Percentiles rank a stretch among this genome's conserved stretches.
phyloP scores from a whole-genome alignment of 352 stramenopile genomes.

The Globisporangium cylindrosporum region DNA sequence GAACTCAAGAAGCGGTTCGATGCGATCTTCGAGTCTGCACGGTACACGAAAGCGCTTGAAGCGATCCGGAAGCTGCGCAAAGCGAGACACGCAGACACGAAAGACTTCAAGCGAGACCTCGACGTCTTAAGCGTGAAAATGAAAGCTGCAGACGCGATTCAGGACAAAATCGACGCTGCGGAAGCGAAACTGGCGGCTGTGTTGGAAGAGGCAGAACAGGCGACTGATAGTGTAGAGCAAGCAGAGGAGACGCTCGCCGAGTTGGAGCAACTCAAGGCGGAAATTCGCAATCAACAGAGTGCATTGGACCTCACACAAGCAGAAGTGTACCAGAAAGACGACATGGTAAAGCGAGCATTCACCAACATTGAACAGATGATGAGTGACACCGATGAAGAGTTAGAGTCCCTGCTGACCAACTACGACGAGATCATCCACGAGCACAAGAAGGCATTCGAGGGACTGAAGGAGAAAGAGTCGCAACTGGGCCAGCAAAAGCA shows the following conservation, averaged over 20 bases:
- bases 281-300: slow-evolving; percentile 34
- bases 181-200: slow-evolving; percentile 45
- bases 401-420: slow-evolving; percentile 48
- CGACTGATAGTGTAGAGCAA: slow-evolving; percentile 34
- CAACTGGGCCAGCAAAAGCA: slow-evolving; percentile 23
- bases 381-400: slow-evolving; percentile 65
- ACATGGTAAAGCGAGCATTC: slow-evolving; percentile 34
- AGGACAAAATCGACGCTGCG: slow-evolving; percentile 46
- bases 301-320: slow-evolving; percentile 33
- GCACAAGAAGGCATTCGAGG: slow-evolving; percentile 30
- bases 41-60: slow-evolving; percentile 98
- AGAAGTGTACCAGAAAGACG: slow-evolving; percentile 39
- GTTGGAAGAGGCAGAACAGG: slow-evolving; percentile 30
- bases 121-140: slow-evolving; percentile 88
- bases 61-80: slow-evolving; percentile 95
- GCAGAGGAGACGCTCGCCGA: slow-evolving; percentile 56
- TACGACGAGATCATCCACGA: slow-evolving; percentile 54
- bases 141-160: slow-evolving; percentile 51
- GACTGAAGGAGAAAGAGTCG: slow-evolving; percentile 32
- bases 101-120: slow-evolving; percentile 94
- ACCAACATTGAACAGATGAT: slow-evolving; percentile 64
- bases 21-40: slow-evolving; percentile 99
- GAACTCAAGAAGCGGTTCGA: slow-evolving; percentile 99
- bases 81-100: slow-evolving; percentile 63
- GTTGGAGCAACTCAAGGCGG: slow-evolving; percentile 42